Evolutionary conservation across 2,329 filamentous ascomycete genomes (phyloP).

Genomic region (Cucurbitaria berberidis): DNA sequence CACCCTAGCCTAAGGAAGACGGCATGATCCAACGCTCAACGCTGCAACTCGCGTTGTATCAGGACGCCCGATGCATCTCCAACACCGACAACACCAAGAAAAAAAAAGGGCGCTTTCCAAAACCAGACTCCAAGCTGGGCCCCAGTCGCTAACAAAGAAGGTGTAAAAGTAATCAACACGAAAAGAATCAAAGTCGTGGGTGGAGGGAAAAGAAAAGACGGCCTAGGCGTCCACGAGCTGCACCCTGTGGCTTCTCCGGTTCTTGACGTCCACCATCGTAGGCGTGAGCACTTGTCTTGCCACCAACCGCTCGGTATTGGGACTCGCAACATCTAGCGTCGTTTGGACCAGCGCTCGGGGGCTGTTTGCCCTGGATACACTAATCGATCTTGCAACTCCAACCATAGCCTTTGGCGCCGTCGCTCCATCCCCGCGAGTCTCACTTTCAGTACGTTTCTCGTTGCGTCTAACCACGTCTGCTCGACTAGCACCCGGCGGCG

Average conservation of each 20-base stretch:
- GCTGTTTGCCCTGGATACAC: conserved; percentile 38
- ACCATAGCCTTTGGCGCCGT: conserved; percentile 15
- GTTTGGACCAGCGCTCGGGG: conserved; percentile 27
- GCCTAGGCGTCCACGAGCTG: conserved; percentile 43
- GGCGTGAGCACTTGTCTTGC: conserved; percentile 41
- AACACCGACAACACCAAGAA: conserved; percentile 1
- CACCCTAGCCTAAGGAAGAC: conserved; percentile 7
- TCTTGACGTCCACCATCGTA: conserved; percentile 45
- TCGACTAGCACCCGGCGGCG: conserved; percentile 22
- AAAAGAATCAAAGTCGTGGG: background rate
- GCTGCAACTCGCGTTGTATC: conserved; percentile 9
- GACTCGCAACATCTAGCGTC: conserved; percentile 14
- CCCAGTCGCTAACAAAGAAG: background rate
- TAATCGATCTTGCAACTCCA: conserved; percentile 42
- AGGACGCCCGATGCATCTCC: conserved; percentile 2
- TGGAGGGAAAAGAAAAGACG: background rate
- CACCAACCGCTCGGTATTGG: conserved; percentile 28
- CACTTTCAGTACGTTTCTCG: conserved; percentile 16
- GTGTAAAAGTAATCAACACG: background rate
- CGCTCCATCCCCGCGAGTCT: conserved; percentile 9
- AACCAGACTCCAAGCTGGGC: background rate
- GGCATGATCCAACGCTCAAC: background rate
- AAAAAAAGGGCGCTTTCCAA: background rate
- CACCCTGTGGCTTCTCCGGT: conserved; percentile 45
- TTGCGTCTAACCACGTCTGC: conserved; percentile 11